phyloP scores from a whole-genome alignment of 148 eudicot species.

The Rhododendron williamsianum region DNA sequence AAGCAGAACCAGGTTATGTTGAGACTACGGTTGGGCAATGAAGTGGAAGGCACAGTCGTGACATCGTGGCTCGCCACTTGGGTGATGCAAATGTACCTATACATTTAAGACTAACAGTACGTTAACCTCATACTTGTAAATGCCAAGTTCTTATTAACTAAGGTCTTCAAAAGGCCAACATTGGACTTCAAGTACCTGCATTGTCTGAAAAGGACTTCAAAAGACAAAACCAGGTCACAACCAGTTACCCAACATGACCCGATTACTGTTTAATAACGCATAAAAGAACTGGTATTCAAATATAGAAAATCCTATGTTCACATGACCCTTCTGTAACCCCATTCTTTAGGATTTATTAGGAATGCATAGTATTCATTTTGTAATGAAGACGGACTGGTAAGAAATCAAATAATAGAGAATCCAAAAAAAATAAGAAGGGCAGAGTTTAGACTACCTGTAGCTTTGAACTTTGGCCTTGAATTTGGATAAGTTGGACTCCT shows the following conservation, averaged over 20 bases:
- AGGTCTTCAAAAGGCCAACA: background rate
- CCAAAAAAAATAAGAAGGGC: background rate
- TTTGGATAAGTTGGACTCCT: slow-evolving; percentile 68
- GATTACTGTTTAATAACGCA: background rate
- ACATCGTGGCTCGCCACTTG: background rate
- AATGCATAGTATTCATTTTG: background rate
- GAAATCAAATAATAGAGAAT: background rate
- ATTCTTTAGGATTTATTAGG: background rate
- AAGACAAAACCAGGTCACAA: background rate
- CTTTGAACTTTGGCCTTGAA: slow-evolving; percentile 77
- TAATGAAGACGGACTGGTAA: background rate
- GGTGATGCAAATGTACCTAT: background rate
- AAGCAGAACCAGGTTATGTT: background rate
- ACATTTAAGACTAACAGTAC: background rate
- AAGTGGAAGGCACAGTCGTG: background rate
- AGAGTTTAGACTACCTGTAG: slow-evolving; percentile 53
- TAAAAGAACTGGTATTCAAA: background rate
- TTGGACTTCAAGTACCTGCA: background rate
- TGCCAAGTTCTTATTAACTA: background rate
- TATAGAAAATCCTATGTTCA: background rate
- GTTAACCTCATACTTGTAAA: background rate
- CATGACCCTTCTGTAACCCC: background rate
- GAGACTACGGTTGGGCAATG: background rate
- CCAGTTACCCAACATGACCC: background rate
- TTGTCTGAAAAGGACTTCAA: background rate